Percentiles rank a stretch among this genome's conserved stretches.
phyloP scores from a whole-genome alignment of 495 filamentous ascomycete species.

The Melanomma pulvis-pyrius region DNA sequence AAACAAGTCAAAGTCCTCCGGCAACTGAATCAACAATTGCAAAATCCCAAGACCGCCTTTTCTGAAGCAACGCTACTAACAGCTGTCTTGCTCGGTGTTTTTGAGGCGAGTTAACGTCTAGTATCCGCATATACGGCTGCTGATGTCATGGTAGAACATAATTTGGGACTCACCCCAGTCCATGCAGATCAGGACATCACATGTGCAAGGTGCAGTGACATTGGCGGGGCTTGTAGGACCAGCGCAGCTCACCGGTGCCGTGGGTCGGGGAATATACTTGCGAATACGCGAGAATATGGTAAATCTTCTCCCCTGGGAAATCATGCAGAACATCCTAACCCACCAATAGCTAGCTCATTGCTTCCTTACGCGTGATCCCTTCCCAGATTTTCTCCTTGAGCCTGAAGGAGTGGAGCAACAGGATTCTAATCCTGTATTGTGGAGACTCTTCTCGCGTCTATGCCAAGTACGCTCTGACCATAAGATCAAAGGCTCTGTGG shows the following conservation, averaged over 20 bases:
- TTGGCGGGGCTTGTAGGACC: constrained; percentile 5
- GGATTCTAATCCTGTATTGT: constrained; percentile 16
- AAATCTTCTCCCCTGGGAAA: background rate
- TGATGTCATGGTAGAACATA: constrained; percentile 10
- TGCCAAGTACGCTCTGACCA: constrained; percentile 14
- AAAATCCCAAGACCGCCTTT: constrained; percentile 2
- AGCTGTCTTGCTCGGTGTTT: constrained; percentile 9
- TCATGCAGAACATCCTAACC: background rate
- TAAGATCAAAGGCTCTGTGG: constrained; percentile 6
- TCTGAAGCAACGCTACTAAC: constrained; percentile 14
- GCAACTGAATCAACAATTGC: constrained; percentile 14
- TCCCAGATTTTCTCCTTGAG: constrained; percentile 11
- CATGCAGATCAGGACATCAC: background rate
- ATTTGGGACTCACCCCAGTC: constrained; percentile 8
- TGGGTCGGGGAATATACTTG: constrained; percentile 1
- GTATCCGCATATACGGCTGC: background rate
- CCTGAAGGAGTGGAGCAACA: constrained; percentile 4
- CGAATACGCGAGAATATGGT: background rate
- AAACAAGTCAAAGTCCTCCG: constrained; percentile 18
- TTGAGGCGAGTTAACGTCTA: constrained; percentile 1
- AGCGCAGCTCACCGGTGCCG: background rate
- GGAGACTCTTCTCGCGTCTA: constrained; percentile 8
- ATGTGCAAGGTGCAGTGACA: constrained; percentile 10
- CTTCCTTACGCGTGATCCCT: constrained; percentile 15
- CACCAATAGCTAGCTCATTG: constrained; percentile 7